These are phyloP conservation scores for Cronartium quercuum DNA, from an alignment of 1,284 basidiomycete species.

Conservation along the genomic window DNA sequence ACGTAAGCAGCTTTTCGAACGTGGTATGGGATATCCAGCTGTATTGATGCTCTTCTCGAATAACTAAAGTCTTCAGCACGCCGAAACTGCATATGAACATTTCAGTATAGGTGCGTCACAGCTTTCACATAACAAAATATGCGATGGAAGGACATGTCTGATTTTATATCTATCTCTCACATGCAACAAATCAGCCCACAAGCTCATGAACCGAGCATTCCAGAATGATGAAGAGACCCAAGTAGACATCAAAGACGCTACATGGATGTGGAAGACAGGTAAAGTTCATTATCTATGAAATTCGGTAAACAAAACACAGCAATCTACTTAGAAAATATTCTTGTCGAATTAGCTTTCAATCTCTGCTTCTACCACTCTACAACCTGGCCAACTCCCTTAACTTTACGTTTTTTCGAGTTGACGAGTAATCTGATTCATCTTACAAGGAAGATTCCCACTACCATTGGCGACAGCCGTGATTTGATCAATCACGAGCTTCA, in stretches of 20 bases:
- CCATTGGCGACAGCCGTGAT: constrained; percentile 11
- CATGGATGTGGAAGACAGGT: constrained; percentile 39
- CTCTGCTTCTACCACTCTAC: constrained; percentile 23
- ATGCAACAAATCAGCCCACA: too few species aligned
- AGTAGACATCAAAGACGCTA: constrained; percentile 26
- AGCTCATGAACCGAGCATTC: too few species aligned
- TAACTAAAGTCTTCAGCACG: not conserved
- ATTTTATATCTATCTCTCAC: too few species aligned
- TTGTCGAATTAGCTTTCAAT: constrained; percentile 20
- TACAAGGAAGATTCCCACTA: constrained; percentile 33
- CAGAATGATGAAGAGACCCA: too few species aligned
- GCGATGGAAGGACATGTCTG: not conserved
- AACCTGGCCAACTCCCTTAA: constrained; percentile 20
- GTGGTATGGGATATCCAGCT: not conserved
- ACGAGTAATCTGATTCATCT: constrained; percentile 28
- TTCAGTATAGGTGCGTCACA: constrained; percentile 13
- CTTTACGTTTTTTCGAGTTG: constrained; percentile 33
- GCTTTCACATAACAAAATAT: not conserved
- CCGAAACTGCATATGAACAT: constrained; percentile 21
- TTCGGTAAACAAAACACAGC: not conserved
- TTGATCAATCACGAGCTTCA: constrained; percentile 31
- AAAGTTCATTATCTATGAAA: not conserved
- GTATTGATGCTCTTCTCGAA: not conserved
- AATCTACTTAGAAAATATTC: not conserved
- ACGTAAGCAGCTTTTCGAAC: not conserved